Conservation (phyloP, 305 asterid genomes). For the Plantago coronopus region DNA sequence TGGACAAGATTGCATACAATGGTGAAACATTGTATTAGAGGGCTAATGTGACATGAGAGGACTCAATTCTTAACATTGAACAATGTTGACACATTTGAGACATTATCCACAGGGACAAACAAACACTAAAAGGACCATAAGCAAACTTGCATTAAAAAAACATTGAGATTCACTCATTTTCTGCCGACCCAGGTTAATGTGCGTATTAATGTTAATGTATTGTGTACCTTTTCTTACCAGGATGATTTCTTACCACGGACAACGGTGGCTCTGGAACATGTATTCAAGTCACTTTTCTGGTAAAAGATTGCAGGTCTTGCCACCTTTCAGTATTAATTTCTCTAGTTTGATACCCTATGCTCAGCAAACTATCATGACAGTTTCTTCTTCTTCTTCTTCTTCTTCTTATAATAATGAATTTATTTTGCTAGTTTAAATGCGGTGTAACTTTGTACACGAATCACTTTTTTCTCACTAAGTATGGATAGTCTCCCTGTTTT, state of each 20-base stretch:
- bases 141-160: too few species aligned
- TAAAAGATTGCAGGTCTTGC: conserved; percentile 64
- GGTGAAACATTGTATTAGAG: too few species aligned
- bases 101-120: too few species aligned
- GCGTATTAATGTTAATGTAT: conserved; percentile 1
- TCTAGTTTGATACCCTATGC: neutral
- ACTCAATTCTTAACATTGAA: too few species aligned
- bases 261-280: conserved; percentile 76
- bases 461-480: neutral
- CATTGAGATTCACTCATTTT: neutral
- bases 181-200: conserved; percentile 7
- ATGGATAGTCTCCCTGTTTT: neutral
- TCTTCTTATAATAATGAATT: too few species aligned
- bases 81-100: too few species aligned
- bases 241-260: conserved; percentile 99
- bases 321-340: conserved; percentile 31
- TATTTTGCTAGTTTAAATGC: too few species aligned
- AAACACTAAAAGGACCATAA: too few species aligned
- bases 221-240: conserved; percentile 35
- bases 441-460: neutral
- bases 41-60: too few species aligned
- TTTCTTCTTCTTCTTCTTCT: neutral
- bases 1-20: neutral
- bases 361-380: neutral
- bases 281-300: conserved; percentile 91